These are phyloP conservation scores for Periconia sp. DNA, from an alignment of 2,329 filamentous ascomycete species.

Conservation along the genomic window DNA sequence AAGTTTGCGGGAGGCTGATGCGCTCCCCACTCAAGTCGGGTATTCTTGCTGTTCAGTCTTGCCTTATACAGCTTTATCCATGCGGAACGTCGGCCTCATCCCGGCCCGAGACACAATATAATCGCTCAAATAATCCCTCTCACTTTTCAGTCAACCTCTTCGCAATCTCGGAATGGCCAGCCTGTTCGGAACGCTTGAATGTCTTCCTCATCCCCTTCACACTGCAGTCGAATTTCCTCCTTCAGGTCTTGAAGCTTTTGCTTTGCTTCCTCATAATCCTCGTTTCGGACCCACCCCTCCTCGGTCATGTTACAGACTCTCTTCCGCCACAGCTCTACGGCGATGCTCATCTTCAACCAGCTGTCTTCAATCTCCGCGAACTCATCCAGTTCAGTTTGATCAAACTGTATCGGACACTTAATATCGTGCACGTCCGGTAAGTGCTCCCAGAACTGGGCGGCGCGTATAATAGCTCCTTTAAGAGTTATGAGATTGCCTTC, in stretches of 20 bases:
- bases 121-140: constrained; percentile 1
- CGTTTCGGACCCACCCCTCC: constrained; percentile 16
- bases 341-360: constrained; percentile 13
- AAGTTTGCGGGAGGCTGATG: too few species aligned
- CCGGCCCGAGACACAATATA: too few species aligned
- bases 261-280: constrained; percentile 18
- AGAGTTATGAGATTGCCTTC: constrained; percentile 17
- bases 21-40: too few species aligned
- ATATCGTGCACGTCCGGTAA: constrained; percentile 13
- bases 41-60: too few species aligned
- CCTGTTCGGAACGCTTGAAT: constrained; percentile 10
- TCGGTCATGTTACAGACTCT: constrained; percentile 16
- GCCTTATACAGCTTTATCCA: too few species aligned
- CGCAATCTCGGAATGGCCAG: constrained; percentile 15
- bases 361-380: constrained; percentile 9
- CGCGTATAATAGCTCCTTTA: constrained; percentile 14
- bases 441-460: constrained; percentile 12
- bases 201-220: constrained; percentile 15
- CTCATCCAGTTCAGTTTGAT: constrained; percentile 12
- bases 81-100: too few species aligned
- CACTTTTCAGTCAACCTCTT: constrained; percentile 11
- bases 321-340: constrained; percentile 11
- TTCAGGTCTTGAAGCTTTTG: constrained; percentile 10
- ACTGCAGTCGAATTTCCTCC: constrained; percentile 15
- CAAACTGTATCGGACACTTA: constrained; percentile 11